Evolutionary conservation across 2,329 filamentous ascomycete genomes (phyloP).

Genomic region (Fusarium camptoceras): DNA sequence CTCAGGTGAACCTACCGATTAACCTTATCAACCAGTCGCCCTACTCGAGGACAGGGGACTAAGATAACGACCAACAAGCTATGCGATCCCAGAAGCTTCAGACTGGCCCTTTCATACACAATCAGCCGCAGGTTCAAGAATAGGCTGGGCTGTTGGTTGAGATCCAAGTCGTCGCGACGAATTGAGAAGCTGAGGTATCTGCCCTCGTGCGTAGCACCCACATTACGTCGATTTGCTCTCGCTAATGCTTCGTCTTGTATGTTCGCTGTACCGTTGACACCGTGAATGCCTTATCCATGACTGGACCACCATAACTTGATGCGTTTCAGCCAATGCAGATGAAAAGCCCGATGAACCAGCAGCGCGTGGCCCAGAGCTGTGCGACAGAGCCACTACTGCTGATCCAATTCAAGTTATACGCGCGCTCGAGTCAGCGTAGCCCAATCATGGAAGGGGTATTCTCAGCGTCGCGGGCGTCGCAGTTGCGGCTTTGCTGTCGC

Average conservation of each 20-base stretch:
- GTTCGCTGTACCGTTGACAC: rapidly evolving
- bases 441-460: neutral
- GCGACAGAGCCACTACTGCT: neutral
- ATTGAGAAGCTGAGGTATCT: neutral
- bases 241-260: neutral
- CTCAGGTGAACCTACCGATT: neutral
- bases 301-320: neutral
- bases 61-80: neutral
- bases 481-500: neutral
- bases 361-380: neutral
- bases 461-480: neutral
- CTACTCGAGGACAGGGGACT: neutral
- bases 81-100: slow-evolving; percentile 1
- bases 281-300: neutral
- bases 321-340: neutral
- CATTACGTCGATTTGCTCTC: neutral
- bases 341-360: neutral
- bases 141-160: neutral
- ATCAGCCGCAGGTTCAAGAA: neutral
- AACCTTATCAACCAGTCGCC: neutral
- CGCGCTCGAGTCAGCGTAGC: neutral
- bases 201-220: neutral
- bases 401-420: slow-evolving; percentile 2
- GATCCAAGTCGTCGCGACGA: neutral
- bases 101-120: neutral